A percentile compares a stretch with the other conserved stretches of the same genome.
These are phyloP conservation scores for Sequoia sempervirens DNA, from an alignment of 75 land plant species.

Conservation along the genomic window DNA sequence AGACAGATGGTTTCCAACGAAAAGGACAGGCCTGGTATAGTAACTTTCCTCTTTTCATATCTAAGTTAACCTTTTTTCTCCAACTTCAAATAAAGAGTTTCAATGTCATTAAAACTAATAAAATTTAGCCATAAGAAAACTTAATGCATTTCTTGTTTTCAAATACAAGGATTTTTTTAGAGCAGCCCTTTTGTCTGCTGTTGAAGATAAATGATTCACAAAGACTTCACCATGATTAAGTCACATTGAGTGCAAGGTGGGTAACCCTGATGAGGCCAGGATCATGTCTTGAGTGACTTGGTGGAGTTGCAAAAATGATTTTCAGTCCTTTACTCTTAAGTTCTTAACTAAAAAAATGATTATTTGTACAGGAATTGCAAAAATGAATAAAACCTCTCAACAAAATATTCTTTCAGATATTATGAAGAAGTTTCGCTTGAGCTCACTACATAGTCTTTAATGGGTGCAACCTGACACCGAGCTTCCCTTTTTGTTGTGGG, in stretches of 20 bases:
- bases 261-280: too few relatives aligned
- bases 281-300: too few relatives aligned
- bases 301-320: too few relatives aligned
- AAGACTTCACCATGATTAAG: too few relatives aligned
- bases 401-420: background rate
- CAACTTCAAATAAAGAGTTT: background rate
- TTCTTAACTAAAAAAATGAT: background rate
- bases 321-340: too few relatives aligned
- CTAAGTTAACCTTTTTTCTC: background rate
- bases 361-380: background rate
- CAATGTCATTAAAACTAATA: background rate
- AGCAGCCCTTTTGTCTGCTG: too few relatives aligned
- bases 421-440: background rate
- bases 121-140: background rate
- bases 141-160: background rate
- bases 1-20: conserved; percentile 64
- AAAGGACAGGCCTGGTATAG: conserved; percentile 85
- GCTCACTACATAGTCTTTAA: background rate
- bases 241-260: too few relatives aligned
- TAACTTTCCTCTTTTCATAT: background rate
- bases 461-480: background rate
- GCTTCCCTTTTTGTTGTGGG: background rate
- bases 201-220: too few relatives aligned
- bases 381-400: background rate
- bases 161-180: background rate